Conservation (phyloP, 805 yeast species). For the Scheffersomyces lignosus region DNA sequence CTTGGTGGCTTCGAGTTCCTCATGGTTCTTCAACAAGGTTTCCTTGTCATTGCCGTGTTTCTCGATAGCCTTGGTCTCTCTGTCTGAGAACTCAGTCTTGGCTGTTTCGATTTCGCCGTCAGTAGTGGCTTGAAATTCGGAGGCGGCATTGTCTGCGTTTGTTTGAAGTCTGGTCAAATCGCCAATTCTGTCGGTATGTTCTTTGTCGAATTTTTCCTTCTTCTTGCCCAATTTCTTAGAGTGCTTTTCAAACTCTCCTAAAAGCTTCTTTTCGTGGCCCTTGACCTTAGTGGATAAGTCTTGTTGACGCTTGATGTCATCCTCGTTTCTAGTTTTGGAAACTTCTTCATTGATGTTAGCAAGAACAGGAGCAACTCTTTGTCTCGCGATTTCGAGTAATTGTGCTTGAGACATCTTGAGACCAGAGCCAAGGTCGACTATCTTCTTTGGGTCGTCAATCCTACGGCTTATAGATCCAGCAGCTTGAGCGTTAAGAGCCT, state of each 20-base stretch:
- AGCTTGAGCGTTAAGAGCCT: constrained; percentile 51
- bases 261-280: constrained; percentile 36
- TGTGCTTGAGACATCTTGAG: constrained; percentile 54
- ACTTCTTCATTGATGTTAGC: constrained; percentile 52
- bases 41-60: constrained; percentile 47
- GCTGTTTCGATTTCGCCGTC: constrained; percentile 46
- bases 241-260: constrained; percentile 36
- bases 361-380: constrained; percentile 55
- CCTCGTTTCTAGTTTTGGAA: constrained; percentile 42
- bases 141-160: constrained; percentile 33
- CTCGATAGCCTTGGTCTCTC: constrained; percentile 48
- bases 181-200: constrained; percentile 34
- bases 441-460: constrained; percentile 50
- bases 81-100: constrained; percentile 42
- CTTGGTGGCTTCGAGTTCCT: constrained; percentile 45
- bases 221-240: constrained; percentile 37
- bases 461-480: constrained; percentile 42
- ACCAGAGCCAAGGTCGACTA: constrained; percentile 55
- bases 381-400: constrained; percentile 54
- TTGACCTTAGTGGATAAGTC: constrained; percentile 36
- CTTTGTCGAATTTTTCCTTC: constrained; percentile 40
- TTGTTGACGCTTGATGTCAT: constrained; percentile 41
- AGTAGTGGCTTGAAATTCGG: constrained; percentile 40
- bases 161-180: constrained; percentile 21
- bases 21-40: constrained; percentile 42